Conservation (phyloP, 495 filamentous ascomycete species). For the Neurospora tetraspora region DNA sequence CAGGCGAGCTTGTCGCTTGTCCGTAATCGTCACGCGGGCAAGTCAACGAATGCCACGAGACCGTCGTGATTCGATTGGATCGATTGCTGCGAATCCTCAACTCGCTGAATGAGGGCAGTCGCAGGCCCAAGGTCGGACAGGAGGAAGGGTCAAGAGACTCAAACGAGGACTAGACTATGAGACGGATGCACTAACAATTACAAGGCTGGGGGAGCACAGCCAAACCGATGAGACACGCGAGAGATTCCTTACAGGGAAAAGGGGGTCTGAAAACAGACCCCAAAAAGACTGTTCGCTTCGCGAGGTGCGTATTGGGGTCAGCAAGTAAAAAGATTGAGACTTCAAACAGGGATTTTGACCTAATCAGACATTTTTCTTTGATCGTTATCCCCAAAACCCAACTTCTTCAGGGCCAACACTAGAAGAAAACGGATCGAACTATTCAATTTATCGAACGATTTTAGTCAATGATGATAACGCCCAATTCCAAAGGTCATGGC, state of each 20-base stretch:
- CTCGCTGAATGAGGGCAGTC: not conserved
- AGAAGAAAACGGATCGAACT: too few species aligned
- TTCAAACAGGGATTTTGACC: too few species aligned
- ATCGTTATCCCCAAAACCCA: too few species aligned
- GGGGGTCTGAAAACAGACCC: too few species aligned
- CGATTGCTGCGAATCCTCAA: constrained; percentile 2
- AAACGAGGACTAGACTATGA: not conserved
- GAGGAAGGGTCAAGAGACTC: not conserved
- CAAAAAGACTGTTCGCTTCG: too few species aligned
- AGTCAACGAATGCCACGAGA: constrained; percentile 23
- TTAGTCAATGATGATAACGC: too few species aligned
- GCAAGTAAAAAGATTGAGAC: too few species aligned
- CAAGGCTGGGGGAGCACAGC: not conserved
- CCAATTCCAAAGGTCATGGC: too few species aligned
- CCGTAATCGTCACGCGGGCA: constrained; percentile 15
- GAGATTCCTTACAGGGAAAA: not conserved
- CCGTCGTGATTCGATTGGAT: constrained; percentile 9
- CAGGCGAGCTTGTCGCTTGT: not conserved
- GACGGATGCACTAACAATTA: not conserved
- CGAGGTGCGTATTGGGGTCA: too few species aligned
- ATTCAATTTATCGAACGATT: too few species aligned
- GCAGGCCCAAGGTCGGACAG: not conserved
- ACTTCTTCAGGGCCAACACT: too few species aligned
- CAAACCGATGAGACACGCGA: not conserved
- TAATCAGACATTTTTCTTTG: too few species aligned